A percentile compares a stretch with the other conserved stretches of the same genome.
Evolutionary conservation across 768 basidiomycete species (phyloP).

Genomic region (Hebeloma cylindrosporum): DNA sequence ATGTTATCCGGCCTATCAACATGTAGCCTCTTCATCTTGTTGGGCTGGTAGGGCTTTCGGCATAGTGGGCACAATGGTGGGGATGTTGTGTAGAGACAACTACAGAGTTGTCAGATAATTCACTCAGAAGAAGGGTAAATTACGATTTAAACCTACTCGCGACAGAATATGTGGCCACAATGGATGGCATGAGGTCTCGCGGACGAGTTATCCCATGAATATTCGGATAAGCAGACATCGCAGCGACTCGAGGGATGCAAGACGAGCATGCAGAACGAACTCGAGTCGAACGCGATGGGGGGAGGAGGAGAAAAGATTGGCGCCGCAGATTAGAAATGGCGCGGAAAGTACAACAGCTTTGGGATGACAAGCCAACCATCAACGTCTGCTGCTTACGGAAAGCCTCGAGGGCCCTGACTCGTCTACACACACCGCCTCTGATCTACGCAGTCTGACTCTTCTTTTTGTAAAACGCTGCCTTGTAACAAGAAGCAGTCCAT

Average conservation of each 20-base stretch:
- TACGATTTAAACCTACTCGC: slow-evolving; percentile 46
- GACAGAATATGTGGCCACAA: slow-evolving; percentile 79
- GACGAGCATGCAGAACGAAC: slow-evolving; percentile 48
- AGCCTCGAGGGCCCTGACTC: background rate
- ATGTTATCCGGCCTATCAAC: slow-evolving; percentile 47
- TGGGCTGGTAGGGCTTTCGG: slow-evolving; percentile 56
- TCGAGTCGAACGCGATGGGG: background rate
- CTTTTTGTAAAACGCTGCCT: no score
- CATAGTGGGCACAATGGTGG: slow-evolving; percentile 66
- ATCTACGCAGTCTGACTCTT: no score
- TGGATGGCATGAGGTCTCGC: slow-evolving; percentile 68
- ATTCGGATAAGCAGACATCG: slow-evolving; percentile 73
- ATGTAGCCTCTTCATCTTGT: slow-evolving; percentile 65
- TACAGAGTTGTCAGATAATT: slow-evolving; percentile 24
- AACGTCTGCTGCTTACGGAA: no score
- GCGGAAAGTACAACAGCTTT: no score
- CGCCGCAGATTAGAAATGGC: background rate
- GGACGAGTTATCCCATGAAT: slow-evolving; percentile 49
- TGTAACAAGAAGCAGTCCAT: no score
- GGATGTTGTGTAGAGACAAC: slow-evolving; percentile 53
- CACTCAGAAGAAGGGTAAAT: background rate
- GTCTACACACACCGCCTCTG: no score
- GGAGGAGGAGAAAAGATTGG: slow-evolving; percentile 2
- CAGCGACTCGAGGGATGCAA: slow-evolving; percentile 71
- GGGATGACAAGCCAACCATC: no score